Base-by-base conservation (phyloP, 805 yeast genomes). In the Wickerhamiella australiensis region DNA sequence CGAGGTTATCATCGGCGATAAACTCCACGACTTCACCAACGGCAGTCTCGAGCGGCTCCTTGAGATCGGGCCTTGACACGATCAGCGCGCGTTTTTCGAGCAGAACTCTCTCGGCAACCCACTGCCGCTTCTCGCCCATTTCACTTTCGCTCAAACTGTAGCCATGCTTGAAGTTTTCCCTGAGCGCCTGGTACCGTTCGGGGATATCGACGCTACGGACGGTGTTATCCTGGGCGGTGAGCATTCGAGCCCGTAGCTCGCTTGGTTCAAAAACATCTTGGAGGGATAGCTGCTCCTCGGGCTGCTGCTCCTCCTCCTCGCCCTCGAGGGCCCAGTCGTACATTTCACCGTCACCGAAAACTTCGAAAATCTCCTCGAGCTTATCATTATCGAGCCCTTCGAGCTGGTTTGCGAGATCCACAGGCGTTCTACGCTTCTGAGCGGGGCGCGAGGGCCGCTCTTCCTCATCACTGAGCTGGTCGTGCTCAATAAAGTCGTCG, bases 241-340 rank as follows among this genome's bases (percentile, higher is more conserved):
- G 76, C 77, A 92, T 76, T 51, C 90, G 80, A 55, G 85, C 94
- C 58, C 85, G 82, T 61, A 92, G 75, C 68, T 92, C 98, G 50
- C 88, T 82, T 53, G 88, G 87, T 70, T 92, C 98, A 60, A 92
- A 92, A 31, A 92, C 94, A 60, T 92, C 95, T 56, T 83, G 80
- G 55, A 92, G 72, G 11, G 83, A 78, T 5, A 69, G 68, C 18
- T 69, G 73, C 21, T 67, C 72, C 33, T 68, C 71, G 40, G 65
- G 69, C 22, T 55, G 62, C 18, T 56, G 59, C n/a, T 51, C 60
- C 44, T 71, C 74, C n/a, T 77, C 79, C 67, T 88, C 96, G 25
- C 85, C 92, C 60, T 86, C 96, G 50, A 92, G 71, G 11, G 98
- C 98, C 97, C 98, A 92, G 51, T 85, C 96, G 65, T 92, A 92